Base-by-base conservation (phyloP, 2,329 filamentous ascomycete genomes). In the Penicillium sp. region DNA sequence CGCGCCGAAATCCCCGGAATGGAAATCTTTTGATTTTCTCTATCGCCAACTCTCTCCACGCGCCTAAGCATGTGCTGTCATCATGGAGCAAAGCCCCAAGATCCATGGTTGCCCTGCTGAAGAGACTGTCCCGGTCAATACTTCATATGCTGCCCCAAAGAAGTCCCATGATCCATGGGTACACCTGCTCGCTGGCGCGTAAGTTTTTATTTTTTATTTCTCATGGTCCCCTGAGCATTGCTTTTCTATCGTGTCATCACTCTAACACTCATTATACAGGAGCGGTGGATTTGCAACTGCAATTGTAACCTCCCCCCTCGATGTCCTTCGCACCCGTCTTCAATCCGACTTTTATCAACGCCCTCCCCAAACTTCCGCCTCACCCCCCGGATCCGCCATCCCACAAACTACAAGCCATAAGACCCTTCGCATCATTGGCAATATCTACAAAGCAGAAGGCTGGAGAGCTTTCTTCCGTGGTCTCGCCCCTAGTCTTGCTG, bases 241-340 rank as follows among this genome's bases (percentile, higher is more conserved):
- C 25, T 22, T 35, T 9, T 26, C 4, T 18, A n/a, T 30, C 12
- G 23, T 20, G 9, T 22, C 2, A 12, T 29, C 32, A 7, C 22
- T 18, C 17, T 34, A 37, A 45, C 37, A 36, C 15, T 14, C 16
- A 12, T 11, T 13, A 4, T 27, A 27, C n/a, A 60, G 57, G 46
- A 50, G 49, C 40, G 88, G 87, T 37, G 90, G 90, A 29, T 85
- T 95, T 57, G 86, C 85, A 22, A 93, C 87, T 8, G 90, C 89
- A 36, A 75, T 95, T 35, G 83, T 94, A 44, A 95, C 89, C 35
- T 95, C 89, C 61, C 90, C 90, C 23, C 80, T 96, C 51, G 90
- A 96, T 69, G 90, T 96, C 42, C 94, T 95, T 64, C 95, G 95
- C 72, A 96, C 90, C 28, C 94, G 94, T 64, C 71, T 96, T 39